Percentiles rank a stretch among this genome's conserved stretches.
phyloP scores from a whole-genome alignment of 179 eudicot genomes.

The Monotropa hypopitys region DNA sequence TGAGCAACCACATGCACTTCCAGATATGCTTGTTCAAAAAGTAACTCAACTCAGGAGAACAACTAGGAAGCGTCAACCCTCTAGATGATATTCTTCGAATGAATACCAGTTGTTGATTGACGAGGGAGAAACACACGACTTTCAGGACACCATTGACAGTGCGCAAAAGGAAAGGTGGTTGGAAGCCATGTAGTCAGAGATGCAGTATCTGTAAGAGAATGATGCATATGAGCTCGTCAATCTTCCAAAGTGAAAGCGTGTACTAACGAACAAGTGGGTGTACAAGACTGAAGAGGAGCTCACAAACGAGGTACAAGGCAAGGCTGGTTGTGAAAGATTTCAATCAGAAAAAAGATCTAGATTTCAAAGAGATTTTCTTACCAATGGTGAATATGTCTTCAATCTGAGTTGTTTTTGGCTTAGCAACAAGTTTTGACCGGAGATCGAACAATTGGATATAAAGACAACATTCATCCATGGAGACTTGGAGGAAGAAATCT shows the following conservation, averaged over 20 bases:
- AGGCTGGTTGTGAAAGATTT: not conserved
- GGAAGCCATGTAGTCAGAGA: conserved; percentile 1
- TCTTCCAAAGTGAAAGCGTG: not conserved
- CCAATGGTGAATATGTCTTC: not conserved
- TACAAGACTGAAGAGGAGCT: not conserved
- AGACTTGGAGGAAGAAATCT: not conserved
- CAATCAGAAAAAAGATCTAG: not conserved
- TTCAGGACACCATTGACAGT: not conserved
- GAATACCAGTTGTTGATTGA: not conserved
- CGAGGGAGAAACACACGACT: not conserved
- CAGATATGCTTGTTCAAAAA: too few relatives aligned
- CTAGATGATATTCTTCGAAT: not conserved
- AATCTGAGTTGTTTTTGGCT: not conserved
- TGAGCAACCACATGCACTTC: too few relatives aligned
- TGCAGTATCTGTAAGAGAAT: conserved; percentile 7
- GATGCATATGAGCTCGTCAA: conserved; percentile 2
- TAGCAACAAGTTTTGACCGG: not conserved
- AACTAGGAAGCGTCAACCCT: not conserved
- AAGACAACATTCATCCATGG: not conserved
- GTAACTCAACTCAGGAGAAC: not conserved
- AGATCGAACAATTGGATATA: conserved; percentile 4
- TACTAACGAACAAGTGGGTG: conserved; percentile 1
- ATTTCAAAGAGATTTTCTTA: conserved; percentile 7
- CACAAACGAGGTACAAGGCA: not conserved
- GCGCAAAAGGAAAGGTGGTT: not conserved